Percentiles rank a stretch among this genome's conserved stretches.
Conservation (phyloP, 1,284 basidiomycete genomes). For the Ganoderma lingzhi region DNA sequence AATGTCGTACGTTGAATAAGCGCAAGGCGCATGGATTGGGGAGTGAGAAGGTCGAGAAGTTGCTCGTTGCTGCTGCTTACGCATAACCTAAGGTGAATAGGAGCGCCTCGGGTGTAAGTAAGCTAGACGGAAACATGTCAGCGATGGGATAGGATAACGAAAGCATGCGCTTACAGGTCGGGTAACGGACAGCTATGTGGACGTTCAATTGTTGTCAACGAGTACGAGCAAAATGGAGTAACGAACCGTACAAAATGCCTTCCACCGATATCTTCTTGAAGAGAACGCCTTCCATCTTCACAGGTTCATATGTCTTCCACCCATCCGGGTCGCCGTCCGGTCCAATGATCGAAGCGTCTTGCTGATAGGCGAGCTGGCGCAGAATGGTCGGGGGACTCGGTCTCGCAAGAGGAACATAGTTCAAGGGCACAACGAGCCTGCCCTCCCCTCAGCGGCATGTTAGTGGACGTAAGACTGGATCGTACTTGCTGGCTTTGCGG, state of each 20-base stretch:
- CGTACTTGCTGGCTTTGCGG: conserved; percentile 37
- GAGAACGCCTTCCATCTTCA: conserved; percentile 50
- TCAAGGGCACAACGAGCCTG: conserved; percentile 42
- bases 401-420: conserved; percentile 49
- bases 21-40: conserved; percentile 23
- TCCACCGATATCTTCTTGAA: conserved; percentile 47
- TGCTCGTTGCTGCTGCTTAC: conserved; percentile 32
- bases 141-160: not conserved
- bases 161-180: conserved; percentile 31
- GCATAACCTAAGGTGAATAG: conserved; percentile 31
- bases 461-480: not conserved
- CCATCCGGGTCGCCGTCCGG: conserved; percentile 57
- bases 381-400: conserved; percentile 56
- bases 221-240: not conserved
- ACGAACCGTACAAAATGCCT: conserved; percentile 30
- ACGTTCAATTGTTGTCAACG: not conserved
- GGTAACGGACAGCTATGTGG: conserved; percentile 33
- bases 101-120: conserved; percentile 35
- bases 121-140: conserved; percentile 21
- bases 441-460: not conserved
- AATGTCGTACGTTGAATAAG: conserved; percentile 32
- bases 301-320: conserved; percentile 52
- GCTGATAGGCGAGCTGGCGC: conserved; percentile 55
- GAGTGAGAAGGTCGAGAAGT: conserved; percentile 33
- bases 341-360: conserved; percentile 49